Evolutionary conservation across 2,329 filamentous ascomycete genomes (phyloP), one percentile per base, ranked within the genome.

Genomic region (Macrophomina phaseolina): DNA sequence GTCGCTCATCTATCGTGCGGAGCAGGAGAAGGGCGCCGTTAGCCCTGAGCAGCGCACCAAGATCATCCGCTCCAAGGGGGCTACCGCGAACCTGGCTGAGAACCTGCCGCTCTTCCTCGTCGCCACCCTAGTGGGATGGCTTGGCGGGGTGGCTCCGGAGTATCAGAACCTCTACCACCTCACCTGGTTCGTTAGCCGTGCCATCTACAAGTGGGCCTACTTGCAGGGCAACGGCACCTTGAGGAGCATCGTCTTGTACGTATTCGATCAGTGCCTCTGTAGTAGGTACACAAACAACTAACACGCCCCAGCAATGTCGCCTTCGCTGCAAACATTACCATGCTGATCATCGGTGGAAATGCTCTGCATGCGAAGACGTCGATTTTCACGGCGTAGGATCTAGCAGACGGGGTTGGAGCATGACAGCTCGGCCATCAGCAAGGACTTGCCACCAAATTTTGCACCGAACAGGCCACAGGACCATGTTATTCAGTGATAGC

Each of bases 131-230:
- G 42, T 49, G 5, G 63, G 38, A 30, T 65, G 63, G 63, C 63
- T 65, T 14, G 63, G 63, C 23, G 63, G 63, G 12, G 51, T 65
- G 9, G 32, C 32, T 5, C 63, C 63, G 6, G 51, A 56, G 28
- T 30, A 56, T 16, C 63, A 65, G 32, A 65, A 65, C 42, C 12
- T 38, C 8, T 65, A 65, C 8, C 63, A 65, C 23, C 23, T 23
- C 9, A 11, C 38, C 9, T 65, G 63, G 63, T 53, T 65, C 28
- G 14, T 65, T 11, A 18, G 51, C 7, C 48, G 63, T 18, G 30
- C n/a, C 7, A 51, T n/a, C 28, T 65, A 65, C 63, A 65, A 65
- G 52, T 65, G 49, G 46, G 49, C 49, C 28, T 65, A 65, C 40
- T 28, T 65, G 30, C n/a, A 23, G 11, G 63, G 49, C 38, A 56